phyloP scores from a whole-genome alignment of 257 asterid genomes.

The Nicotiana tabacum region DNA sequence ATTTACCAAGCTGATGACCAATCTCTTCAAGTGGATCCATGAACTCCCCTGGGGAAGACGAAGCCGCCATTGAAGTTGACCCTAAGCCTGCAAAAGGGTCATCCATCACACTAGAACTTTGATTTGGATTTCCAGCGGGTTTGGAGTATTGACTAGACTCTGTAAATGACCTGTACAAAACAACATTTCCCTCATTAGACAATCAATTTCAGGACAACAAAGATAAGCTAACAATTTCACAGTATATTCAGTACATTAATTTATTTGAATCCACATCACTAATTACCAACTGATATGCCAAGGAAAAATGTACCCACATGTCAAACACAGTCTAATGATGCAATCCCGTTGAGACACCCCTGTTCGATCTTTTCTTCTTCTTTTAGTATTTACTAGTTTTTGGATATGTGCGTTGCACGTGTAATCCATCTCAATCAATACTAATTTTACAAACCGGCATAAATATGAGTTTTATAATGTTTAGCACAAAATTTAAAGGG shows the following conservation, averaged over 20 bases:
- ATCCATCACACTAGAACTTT: conserved; percentile 32
- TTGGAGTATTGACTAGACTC: conserved; percentile 59
- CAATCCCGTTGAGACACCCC: neutral
- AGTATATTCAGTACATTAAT: neutral
- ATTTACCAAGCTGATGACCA: conserved; percentile 49
- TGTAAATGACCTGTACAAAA: conserved; percentile 53
- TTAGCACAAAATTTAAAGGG: no score
- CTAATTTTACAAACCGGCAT: no score
- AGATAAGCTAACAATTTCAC: neutral
- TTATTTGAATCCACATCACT: neutral
- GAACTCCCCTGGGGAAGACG: conserved; percentile 44
- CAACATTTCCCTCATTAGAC: neutral
- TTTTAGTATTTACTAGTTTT: neutral
- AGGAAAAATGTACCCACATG: neutral
- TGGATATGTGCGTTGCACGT: no score
- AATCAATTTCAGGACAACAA: conserved; percentile 6
- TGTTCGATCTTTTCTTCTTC: neutral
- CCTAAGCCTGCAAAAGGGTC: conserved; percentile 78
- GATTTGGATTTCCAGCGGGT: conserved; percentile 48
- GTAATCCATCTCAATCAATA: no score
- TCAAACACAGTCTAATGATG: neutral
- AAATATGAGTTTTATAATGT: no score
- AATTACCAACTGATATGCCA: neutral
- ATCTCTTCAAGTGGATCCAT: conserved; percentile 75
- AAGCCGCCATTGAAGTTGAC: conserved; percentile 46